Conservation (phyloP, 2,329 filamentous ascomycete genomes). For the Exophiala alcalophila region DNA sequence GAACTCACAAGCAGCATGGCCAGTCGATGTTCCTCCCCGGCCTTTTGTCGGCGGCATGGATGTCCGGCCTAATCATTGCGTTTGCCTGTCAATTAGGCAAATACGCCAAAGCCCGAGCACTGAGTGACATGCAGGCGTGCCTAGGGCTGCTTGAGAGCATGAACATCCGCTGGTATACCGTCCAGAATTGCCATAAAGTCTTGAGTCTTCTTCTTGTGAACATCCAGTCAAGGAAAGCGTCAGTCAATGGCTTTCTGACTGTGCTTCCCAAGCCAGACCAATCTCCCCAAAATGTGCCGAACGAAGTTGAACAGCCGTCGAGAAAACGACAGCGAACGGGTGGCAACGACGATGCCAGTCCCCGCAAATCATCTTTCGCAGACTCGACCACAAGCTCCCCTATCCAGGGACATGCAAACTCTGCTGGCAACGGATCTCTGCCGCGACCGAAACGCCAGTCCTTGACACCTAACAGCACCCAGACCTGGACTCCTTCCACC, state of each 20-base stretch:
- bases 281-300: conserved; percentile 14
- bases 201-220: conserved; percentile 36
- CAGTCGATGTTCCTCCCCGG: conserved; percentile 42
- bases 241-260: conserved; percentile 25
- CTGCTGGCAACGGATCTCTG: neutral
- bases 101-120: conserved; percentile 37
- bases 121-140: conserved; percentile 39
- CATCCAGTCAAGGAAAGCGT: conserved; percentile 32
- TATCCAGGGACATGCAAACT: conserved; percentile 16
- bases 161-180: conserved; percentile 41
- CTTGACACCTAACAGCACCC: conserved; percentile 17
- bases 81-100: conserved; percentile 43
- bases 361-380: conserved; percentile 21
- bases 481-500: conserved; percentile 19
- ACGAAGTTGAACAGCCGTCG: conserved; percentile 31
- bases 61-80: conserved; percentile 42
- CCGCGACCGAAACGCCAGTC: conserved; percentile 12
- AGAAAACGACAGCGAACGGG: conserved; percentile 29
- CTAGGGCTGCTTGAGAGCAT: conserved; percentile 36
- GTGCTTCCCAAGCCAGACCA: conserved; percentile 24
- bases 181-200: conserved; percentile 40
- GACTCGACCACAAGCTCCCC: conserved; percentile 19
- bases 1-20: conserved; percentile 33
- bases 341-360: conserved; percentile 17
- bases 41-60: conserved; percentile 41